Conservation (phyloP, 2,329 filamentous ascomycete genomes). For the Botrytis paeoniae region DNA sequence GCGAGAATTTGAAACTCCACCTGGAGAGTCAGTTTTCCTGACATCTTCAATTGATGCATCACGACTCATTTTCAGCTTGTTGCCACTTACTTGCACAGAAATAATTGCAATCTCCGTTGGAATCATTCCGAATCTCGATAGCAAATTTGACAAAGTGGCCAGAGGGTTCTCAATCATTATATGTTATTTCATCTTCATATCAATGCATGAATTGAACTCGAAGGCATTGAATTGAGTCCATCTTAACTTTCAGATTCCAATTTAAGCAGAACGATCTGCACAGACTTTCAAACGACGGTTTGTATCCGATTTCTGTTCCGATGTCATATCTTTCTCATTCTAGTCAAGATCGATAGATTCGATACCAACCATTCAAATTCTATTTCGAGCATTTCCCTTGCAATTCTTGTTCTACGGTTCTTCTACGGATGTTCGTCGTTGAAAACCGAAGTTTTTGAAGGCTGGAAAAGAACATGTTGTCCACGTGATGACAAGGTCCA, state of each 20-base stretch:
- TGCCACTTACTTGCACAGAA: not conserved
- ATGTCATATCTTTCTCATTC: not conserved
- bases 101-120: constrained; percentile 10
- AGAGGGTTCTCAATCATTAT: constrained; percentile 4
- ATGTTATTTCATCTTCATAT: constrained; percentile 13
- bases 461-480: not conserved
- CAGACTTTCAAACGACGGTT: not conserved
- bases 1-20: not conserved
- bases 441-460: not conserved
- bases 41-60: constrained; percentile 1
- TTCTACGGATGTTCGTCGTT: not conserved
- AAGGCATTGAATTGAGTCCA: not conserved
- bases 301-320: not conserved
- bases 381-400: constrained; percentile 7
- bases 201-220: constrained; percentile 9
- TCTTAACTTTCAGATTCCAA: not conserved
- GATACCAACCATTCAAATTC: not conserved
- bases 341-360: not conserved
- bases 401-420: not conserved
- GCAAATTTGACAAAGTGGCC: not conserved
- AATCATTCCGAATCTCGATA: not conserved
- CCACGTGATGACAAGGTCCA: constrained; percentile 15
- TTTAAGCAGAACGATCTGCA: constrained; percentile 1
- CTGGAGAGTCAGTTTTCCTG: not conserved
- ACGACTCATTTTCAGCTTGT: not conserved